Evolutionary conservation across 805 yeast genomes (phyloP), one percentile per base, ranked within the genome.

Genomic region (Kazachstania taianensis): DNA sequence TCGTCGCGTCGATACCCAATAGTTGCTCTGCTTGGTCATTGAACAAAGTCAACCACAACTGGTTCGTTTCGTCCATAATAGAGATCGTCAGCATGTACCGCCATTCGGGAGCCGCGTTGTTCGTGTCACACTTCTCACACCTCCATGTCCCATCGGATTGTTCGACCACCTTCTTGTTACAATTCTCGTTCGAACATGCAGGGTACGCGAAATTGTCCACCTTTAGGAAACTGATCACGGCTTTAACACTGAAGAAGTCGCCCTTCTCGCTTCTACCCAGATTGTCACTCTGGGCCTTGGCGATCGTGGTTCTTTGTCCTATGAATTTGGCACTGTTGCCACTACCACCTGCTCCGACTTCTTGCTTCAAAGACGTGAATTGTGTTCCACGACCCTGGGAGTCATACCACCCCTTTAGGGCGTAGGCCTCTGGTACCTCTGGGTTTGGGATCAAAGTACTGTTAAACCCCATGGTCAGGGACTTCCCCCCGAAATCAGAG

Each of bases 381-480:
- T 57, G 61, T 38, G 75, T 75, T 36, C 65, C 61, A 16, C 69
- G 68, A 27, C 96, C 96, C 46, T 72, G 75, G 28, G 80, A 72
- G 52, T 85, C 94, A 52, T 76, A 92, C 99, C 99, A 92, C 5
- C 97, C 97, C 59, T 85, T 84, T 47, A 92, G 70, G 37, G 74
- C 70, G 57, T 76, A 85, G 4, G 96, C 89, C 56, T 85, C 96
- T 14, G 83, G 78, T 16, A 82, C 72, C 53, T 87, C 96, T 2
- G 98, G 98, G 50, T 84, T 83, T 9, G 82, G 70, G 25, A 76
- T 58, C 44, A 92, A 62, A 1, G 82, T 71, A 15, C 95, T 86
- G 8, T 83, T 70, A 41, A 79, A 84, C 17, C 87, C 76, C 57
- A 86, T 70, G 1, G 94, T 79, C 46, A 92, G 66, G 10, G 83